Evolutionary conservation across 106 monocot genomes (phyloP).

Genomic region (Apostasia shenzhenica): DNA sequence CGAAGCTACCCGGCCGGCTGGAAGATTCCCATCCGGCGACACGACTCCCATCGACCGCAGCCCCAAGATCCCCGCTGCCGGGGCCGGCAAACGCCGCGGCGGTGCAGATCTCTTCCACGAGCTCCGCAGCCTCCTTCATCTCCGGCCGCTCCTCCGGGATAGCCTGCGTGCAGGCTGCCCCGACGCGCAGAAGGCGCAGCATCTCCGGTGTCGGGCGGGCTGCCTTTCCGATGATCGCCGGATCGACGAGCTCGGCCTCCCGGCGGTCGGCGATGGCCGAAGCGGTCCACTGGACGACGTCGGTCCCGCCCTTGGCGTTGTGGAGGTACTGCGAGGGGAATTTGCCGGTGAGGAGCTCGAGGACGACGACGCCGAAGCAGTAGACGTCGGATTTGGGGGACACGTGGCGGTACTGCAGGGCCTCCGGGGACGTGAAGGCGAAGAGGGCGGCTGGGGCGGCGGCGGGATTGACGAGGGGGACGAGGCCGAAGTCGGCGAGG

Average conservation of each 20-base stretch:
- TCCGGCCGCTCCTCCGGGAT: slow-evolving; percentile 30
- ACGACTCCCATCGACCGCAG: neutral
- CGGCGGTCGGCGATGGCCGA: slow-evolving; percentile 25
- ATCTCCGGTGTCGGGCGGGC: slow-evolving; percentile 8
- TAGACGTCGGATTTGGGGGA: slow-evolving; percentile 62
- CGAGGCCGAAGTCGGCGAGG: slow-evolving; percentile 46
- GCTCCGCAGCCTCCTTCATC: slow-evolving; percentile 24
- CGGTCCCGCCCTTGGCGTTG: slow-evolving; percentile 36
- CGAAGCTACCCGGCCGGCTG: too few relatives aligned
- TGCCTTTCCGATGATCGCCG: neutral
- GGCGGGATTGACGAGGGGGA: slow-evolving; percentile 29
- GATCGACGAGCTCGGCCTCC: slow-evolving; percentile 49
- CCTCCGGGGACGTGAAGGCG: slow-evolving; percentile 53
- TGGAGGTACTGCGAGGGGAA: slow-evolving; percentile 50
- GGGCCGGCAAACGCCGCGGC: neutral
- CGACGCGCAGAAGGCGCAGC: slow-evolving; percentile 36
- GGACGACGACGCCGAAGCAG: slow-evolving; percentile 58
- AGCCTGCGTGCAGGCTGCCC: slow-evolving; percentile 12
- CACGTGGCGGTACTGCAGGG: slow-evolving; percentile 19
- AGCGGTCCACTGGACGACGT: slow-evolving; percentile 39
- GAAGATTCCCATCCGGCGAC: neutral
- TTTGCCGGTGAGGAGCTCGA: slow-evolving; percentile 63
- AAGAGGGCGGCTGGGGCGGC: slow-evolving; percentile 20
- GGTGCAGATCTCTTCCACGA: slow-evolving; percentile 32
- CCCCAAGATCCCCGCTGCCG: neutral